Base-by-base conservation (phyloP, 2,329 filamentous ascomycete species). In the Elsinoe ampelina region DNA sequence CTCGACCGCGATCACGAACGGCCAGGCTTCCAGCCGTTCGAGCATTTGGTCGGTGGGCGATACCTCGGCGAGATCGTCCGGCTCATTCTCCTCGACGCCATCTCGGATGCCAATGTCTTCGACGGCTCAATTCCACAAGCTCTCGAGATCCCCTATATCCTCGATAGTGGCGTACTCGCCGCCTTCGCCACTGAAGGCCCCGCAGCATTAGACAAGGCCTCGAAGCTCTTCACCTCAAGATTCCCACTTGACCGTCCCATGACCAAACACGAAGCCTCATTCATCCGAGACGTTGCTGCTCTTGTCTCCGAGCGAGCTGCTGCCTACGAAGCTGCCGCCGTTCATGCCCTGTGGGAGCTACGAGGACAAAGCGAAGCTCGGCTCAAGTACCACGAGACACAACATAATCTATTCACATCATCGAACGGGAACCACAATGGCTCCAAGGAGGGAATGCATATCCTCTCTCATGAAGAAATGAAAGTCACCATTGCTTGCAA, bases 11-110 rank as follows among this genome's bases (percentile, higher is more conserved):
- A 73, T 5, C 82, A 85, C 63, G 64, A 76, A 13, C 71, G 76
- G 8, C 82, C 82, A 0, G 79, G 83, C 67, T 85, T 84, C 61
- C 82, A 85, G 62, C 82, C 82, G 1, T 74, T 85, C 58, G 82
- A 85, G 64, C 81, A 84, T 63, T 77, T 84, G 70, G 77, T 81
- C 60, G 81, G 80, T 10, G 82, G 82, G 15, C 77, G 80, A 13
- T 85, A 85, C 63, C 71, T 85, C 1, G 82, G 82, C 19, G 82
- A 85, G 62, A 79, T 85, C 52, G 77, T 82, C 5, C 76, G 82
- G 12, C 68, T 85, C 26, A 78, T 85, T 57, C 72, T 83, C 7
- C 68, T 81, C 5, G 82, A 85, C 60, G 82, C 80, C 1, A 77
- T 83, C 35, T 72, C 77, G 20, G 77, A 73, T 1, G 75, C 76